Evolutionary conservation across 441 rosid genomes (phyloP).

Genomic region (Erysimum pusillum): DNA sequence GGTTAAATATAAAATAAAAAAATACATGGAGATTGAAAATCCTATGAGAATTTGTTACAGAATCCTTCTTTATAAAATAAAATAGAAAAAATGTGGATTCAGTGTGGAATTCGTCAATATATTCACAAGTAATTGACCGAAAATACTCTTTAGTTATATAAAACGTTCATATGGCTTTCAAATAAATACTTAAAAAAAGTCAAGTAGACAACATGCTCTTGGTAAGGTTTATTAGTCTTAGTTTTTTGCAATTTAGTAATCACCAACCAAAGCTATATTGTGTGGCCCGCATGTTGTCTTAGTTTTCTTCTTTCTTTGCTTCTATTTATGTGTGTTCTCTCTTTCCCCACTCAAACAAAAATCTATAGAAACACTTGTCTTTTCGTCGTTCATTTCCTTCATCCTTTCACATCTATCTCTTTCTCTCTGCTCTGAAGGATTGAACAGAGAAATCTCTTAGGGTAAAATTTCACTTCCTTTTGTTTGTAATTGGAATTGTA

Average conservation of each 20-base stretch:
- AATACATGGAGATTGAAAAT: slow-evolving; percentile 8
- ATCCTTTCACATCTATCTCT: slow-evolving; percentile 1
- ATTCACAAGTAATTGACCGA: slow-evolving; percentile 26
- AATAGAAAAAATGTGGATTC: slow-evolving; percentile 28
- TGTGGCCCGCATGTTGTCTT: slow-evolving; percentile 48
- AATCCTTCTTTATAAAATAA: slow-evolving; percentile 11
- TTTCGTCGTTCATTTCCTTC: neutral
- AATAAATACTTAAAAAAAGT: neutral
- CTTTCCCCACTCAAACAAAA: slow-evolving; percentile 16
- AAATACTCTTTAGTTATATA: neutral
- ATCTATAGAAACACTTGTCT: slow-evolving; percentile 1
- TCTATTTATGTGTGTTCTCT: slow-evolving; percentile 39
- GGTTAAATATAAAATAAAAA: neutral
- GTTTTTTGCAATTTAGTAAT: slow-evolving; percentile 28
- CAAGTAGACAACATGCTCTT: slow-evolving; percentile 18
- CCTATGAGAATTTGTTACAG: slow-evolving; percentile 16
- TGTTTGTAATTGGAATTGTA: neutral
- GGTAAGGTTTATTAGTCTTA: slow-evolving; percentile 15
- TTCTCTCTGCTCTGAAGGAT: slow-evolving; percentile 27
- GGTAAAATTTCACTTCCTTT: slow-evolving; percentile 31
- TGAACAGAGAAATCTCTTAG: slow-evolving; percentile 25
- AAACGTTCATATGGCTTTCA: slow-evolving; percentile 36
- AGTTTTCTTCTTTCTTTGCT: slow-evolving; percentile 5
- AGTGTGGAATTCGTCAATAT: slow-evolving; percentile 37
- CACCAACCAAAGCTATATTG: slow-evolving; percentile 36